Base-by-base conservation (phyloP, 495 filamentous ascomycete genomes). In the Penicillium flavigenum region DNA sequence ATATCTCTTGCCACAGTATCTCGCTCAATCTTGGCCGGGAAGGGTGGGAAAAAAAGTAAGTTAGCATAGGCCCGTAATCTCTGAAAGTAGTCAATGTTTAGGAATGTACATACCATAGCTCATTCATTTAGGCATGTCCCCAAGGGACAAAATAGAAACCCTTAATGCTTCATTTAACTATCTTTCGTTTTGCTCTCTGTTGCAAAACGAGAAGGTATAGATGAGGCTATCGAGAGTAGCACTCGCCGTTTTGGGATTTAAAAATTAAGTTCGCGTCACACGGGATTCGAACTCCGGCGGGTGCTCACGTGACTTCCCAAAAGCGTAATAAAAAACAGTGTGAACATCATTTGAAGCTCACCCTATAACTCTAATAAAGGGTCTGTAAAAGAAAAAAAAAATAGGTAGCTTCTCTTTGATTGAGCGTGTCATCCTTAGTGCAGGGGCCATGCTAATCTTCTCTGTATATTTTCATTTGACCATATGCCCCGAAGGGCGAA, bases 391-490 rank as follows among this genome's bases (percentile, higher is more conserved):
- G 59, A 71, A 72, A 84, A 87, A 87, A 88, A 88, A 88, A 86
- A 88, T 79, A 82, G 73, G 81, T 88, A 90, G 88, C 87, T 87
- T 91, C 89, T 92, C 90, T 92, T 91, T 92, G 88, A 90, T 91
- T 89, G 83, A 91, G 90, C 90, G 91, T 96, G 90, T 96, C 91
- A 95, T 96, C 91, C 91, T 96, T 96, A 95, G 91, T 96, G 91
- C 92, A 97, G 92, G 92, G 92, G 92, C 92, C 91, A 96, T 96
- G 92, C 92, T 96, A 96, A 92, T 92, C 87, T 91, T 92, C 88
- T 92, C 86, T 90, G 83, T 86, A 85, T 87, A 81, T 82, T 83
- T 86, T 81, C 81, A 86, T 86, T 88, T 88, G 85, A 88, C 85
- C 86, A 88, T 85, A 86, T 89, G 86, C 84, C 86, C 83, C 62